A percentile compares a stretch with the other conserved stretches of the same genome.
Evolutionary conservation across 192 early-diverging fungal genomes (phyloP).

Genomic region (Linnemannia exigua): DNA sequence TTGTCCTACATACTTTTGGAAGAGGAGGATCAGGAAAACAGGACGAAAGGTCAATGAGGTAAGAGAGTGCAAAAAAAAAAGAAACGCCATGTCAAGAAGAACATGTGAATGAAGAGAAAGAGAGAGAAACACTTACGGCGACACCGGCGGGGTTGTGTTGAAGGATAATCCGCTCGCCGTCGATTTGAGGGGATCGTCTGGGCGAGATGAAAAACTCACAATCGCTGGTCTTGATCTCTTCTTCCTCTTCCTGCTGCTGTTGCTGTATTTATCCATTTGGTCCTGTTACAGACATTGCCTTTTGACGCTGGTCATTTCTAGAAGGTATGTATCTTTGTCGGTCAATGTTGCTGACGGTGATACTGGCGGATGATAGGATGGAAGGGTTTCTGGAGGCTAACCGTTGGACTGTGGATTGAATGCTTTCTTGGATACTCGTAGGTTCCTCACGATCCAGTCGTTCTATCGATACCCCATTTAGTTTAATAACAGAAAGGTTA

Average conservation of each 20-base stretch:
- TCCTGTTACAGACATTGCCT: neutral
- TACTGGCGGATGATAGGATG: neutral
- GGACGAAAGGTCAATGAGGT: too few species aligned
- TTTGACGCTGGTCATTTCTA: neutral
- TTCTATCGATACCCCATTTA: neutral
- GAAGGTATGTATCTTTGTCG: neutral
- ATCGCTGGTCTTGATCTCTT: neutral
- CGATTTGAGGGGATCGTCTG: neutral
- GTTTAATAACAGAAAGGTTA: neutral
- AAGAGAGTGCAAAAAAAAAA: neutral
- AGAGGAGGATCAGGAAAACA: too few species aligned
- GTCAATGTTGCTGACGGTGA: neutral
- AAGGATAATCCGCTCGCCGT: constrained; percentile 4
- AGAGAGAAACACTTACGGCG: neutral
- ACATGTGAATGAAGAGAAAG: neutral
- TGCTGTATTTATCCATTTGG: neutral
- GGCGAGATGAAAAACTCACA: neutral
- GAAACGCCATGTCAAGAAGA: too few species aligned
- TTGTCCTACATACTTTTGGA: constrained; percentile 61
- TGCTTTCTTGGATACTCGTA: neutral
- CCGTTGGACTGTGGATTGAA: neutral
- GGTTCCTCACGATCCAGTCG: neutral
- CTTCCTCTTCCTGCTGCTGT: neutral
- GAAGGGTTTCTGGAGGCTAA: neutral
- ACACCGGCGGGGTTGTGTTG: constrained; percentile 8